Evolutionary conservation across 73 alveolate species (phyloP), one percentile per base, ranked within the genome.

Genomic region (Breviolum minutum): DNA sequence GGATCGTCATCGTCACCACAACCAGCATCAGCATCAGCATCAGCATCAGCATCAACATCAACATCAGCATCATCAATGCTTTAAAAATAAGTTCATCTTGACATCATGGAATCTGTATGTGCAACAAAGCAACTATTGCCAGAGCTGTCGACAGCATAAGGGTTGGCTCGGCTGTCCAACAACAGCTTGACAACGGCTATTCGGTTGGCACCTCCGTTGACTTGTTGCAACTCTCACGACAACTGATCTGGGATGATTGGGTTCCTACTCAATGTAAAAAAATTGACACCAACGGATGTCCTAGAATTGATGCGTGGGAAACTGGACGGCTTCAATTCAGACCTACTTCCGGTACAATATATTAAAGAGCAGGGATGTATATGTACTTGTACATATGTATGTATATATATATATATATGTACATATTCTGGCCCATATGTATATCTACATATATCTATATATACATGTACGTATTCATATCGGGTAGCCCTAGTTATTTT

Each of bases 101-200:
- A 68, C 77, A 68, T 68, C n/a, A 68, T 14, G 24, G 77, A 14
- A 68, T 17, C 24, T 68, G 8, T 17, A 68, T 68, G 17, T 68
- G n/a, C 17, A 17, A 17, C 77, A 14, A 68, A 68, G 77, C 32
- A 6, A 71, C 95, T 87, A 70, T 87, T 87, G 66, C 95, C 95
- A n/a, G 82, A 63, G 81, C 82, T 63, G 81, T 87, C 95, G 66
- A 87, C 95, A 20, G 95, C 77, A 29, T 63, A 87, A 30, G 95
- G 95, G 40, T 87, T 87, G 61, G 95, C 95, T 13, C 95, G 80
- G 95, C 81, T 87, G 95, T 87, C 95, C 95, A 87, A 63, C n/a
- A 87, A 63, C 60, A 87, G 81, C 95, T 87, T 87, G 82, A 87
- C 95, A 13, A 87, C 95, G 24, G 95, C 95, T 9, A 86, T 86